Conservation (phyloP, 2,329 filamentous ascomycete species). For the Sporothrix protearum region DNA sequence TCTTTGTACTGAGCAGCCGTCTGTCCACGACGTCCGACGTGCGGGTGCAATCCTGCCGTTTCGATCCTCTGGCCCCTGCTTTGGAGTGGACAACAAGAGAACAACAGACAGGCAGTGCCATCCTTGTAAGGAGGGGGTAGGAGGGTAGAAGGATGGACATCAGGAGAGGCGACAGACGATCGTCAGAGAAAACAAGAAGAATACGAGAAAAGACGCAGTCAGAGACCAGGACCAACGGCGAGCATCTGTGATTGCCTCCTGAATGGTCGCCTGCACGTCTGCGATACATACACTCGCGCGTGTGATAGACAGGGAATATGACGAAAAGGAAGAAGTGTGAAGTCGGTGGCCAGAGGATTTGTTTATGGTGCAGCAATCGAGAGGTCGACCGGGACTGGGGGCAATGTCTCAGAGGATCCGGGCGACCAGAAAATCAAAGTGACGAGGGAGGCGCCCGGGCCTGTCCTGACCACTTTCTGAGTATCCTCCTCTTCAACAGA, state of each 20-base stretch:
- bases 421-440: not conserved
- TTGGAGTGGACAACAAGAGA: not conserved
- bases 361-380: not conserved
- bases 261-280: not conserved
- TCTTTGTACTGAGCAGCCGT: not conserved
- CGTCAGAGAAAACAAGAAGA: not conserved
- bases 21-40: slow-evolving; percentile 4
- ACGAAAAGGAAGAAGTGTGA: not conserved
- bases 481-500: not conserved
- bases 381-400: not conserved
- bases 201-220: not conserved
- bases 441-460: not conserved
- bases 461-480: not conserved
- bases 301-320: not conserved
- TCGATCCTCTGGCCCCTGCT: not conserved
- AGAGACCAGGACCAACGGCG: not conserved
- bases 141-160: not conserved
- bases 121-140: not conserved
- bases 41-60: not conserved
- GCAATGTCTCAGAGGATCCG: not conserved
- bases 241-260: not conserved
- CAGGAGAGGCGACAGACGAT: not conserved
- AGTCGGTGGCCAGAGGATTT: not conserved
- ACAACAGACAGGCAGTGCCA: not conserved
- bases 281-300: not conserved